Percentiles rank a stretch among this genome's conserved stretches.
Conservation (phyloP, 441 rosid genomes). For the Corymbia calophylla region DNA sequence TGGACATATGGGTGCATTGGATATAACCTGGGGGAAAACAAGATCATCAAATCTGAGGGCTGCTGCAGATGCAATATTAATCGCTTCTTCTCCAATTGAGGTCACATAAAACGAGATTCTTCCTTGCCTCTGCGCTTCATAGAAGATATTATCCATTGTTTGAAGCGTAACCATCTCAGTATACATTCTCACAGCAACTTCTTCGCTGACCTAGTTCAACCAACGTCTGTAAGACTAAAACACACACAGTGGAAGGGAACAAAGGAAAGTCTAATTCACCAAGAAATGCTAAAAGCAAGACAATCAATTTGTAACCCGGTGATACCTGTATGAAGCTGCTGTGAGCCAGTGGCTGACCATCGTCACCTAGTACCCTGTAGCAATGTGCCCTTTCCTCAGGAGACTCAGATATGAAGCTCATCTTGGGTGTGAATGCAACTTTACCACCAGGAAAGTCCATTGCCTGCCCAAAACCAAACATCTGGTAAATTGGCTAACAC, state of each 20-base stretch:
- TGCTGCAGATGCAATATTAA: conserved; percentile 70
- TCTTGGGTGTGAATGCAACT: conserved; percentile 35
- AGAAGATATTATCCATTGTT: conserved; percentile 56
- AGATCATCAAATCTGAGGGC: conserved; percentile 57
- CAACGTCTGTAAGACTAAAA: background rate
- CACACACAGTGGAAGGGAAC: background rate
- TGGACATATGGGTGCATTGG: background rate
- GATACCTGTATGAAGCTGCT: conserved; percentile 34
- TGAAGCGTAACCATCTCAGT: conserved; percentile 62
- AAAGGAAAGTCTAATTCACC: background rate
- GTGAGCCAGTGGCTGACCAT: conserved; percentile 24
- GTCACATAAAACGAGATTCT: conserved; percentile 63
- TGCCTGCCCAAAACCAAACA: conserved; percentile 20
- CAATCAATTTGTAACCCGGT: background rate
- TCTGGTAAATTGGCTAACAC: background rate
- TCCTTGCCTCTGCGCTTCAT: conserved; percentile 85
- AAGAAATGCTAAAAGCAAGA: background rate
- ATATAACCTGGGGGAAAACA: conserved; percentile 58
- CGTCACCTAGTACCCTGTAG: conserved; percentile 46
- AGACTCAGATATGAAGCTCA: conserved; percentile 46
- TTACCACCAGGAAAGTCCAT: conserved; percentile 72
- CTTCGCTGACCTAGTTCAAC: conserved; percentile 41
- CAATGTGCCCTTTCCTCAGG: conserved; percentile 38
- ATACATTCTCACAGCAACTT: conserved; percentile 53
- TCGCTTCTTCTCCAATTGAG: conserved; percentile 68